phyloP scores from a whole-genome alignment of 305 asterid species.

The Ilex paraguariensis region DNA sequence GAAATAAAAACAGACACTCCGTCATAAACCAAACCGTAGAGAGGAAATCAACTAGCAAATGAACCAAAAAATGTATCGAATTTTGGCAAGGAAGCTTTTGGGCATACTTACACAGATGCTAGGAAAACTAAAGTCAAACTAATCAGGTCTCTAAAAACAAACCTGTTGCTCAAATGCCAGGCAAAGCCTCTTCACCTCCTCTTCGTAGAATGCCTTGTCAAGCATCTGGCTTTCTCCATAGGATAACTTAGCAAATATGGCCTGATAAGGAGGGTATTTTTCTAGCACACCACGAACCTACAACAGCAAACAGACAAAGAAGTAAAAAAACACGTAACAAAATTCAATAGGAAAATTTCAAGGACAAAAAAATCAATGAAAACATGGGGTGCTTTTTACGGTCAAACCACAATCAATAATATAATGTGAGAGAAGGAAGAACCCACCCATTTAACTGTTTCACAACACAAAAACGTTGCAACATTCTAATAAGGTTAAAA shows the following conservation, averaged over 20 bases:
- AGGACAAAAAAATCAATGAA: neutral
- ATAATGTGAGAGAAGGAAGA: no score
- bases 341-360: neutral
- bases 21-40: neutral
- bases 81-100: no score
- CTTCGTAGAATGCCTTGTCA: constrained; percentile 98
- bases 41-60: neutral
- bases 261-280: constrained; percentile 89
- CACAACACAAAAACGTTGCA: neutral
- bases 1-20: constrained; percentile 3
- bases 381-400: no score
- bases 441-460: neutral
- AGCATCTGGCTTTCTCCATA: constrained; percentile 96
- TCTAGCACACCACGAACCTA: constrained; percentile 96
- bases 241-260: constrained; percentile 76
- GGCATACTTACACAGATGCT: neutral
- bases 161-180: constrained; percentile 99
- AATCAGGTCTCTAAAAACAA: constrained; percentile 10
- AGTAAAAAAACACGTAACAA: neutral
- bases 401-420: no score
- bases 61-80: neutral
- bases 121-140: neutral
- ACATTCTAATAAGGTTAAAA: neutral
- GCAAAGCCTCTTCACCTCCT: constrained; percentile 97
- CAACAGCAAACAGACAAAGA: constrained; percentile 8